Evolutionary conservation across 2,329 filamentous ascomycete genomes (phyloP).

Genomic region (Botrytis squamosa): DNA sequence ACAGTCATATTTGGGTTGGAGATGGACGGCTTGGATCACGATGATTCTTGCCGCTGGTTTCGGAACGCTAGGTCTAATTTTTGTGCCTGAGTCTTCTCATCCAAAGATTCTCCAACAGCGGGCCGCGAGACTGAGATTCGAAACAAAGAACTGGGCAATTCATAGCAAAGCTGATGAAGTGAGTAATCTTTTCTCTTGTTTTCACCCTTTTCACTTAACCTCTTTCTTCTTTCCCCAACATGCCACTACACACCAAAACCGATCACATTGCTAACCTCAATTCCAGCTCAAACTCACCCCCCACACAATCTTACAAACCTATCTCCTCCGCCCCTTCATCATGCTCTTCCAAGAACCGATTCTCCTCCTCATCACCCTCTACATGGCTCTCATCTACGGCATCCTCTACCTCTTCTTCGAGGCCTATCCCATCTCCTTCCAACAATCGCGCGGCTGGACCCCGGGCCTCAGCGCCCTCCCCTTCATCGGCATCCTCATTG

Average conservation of each 20-base stretch:
- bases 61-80: constrained; percentile 26
- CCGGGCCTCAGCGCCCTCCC: constrained; percentile 42
- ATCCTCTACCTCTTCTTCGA: constrained; percentile 45
- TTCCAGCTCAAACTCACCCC: constrained; percentile 48
- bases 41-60: constrained; percentile 48
- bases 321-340: constrained; percentile 41
- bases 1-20: constrained; percentile 51
- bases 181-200: constrained; percentile 63
- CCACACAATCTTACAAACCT: constrained; percentile 45
- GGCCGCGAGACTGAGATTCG: constrained; percentile 48
- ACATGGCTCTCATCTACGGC: constrained; percentile 33
- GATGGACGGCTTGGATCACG: constrained; percentile 57
- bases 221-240: constrained; percentile 67
- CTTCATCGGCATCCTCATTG: constrained; percentile 39
- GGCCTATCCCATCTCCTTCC: constrained; percentile 49
- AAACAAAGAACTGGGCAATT: constrained; percentile 42
- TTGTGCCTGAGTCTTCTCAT: constrained; percentile 16
- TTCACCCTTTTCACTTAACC: constrained; percentile 60
- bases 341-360: constrained; percentile 41
- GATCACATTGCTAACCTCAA: background rate
- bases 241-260: constrained; percentile 35
- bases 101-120: constrained; percentile 46
- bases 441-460: constrained; percentile 44
- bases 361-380: constrained; percentile 33
- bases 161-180: constrained; percentile 38